Base-by-base conservation (phyloP, 2,329 filamentous ascomycete species). In the Paraphoma sp. region DNA sequence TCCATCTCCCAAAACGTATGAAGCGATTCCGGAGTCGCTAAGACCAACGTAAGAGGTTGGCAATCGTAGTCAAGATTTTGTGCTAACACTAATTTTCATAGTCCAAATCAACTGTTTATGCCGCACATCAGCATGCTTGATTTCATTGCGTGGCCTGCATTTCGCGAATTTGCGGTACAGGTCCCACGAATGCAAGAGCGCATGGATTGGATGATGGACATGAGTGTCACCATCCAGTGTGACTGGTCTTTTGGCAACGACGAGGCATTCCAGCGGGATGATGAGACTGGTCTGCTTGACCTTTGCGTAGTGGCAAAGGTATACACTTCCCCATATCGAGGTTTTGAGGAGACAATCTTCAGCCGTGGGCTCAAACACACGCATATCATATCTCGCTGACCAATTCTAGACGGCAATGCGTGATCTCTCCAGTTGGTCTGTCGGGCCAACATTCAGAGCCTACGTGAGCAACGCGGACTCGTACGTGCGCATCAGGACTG, bases 81-180 rank as follows among this genome's bases (percentile, higher is more conserved):
- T 41, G 29, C 52, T 52, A 16, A 50, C 42, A 18, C n/a, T 45
- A 33, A 4, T n/a, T 33, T 6, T 33, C 48, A 17, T 40, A 65
- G 63, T 2, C 67, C 65, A 6, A 69, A 69, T 28, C 67, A 69
- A 12, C 54, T 69, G 3, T 67, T 69, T 33, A 69, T 69, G 67
- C 63, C 65, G 1, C 67, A 69, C 30, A 69, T 67, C 51, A 65
- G 41, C 14, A 64, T 63, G 12, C 49, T 68, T 29, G 67, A 69
- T 30, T 68, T 60, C 29, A 46, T 69, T 18, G 48, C 59, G 12
- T 69, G 67, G 67, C 67, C 67, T 8, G 67, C 67, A 2, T 69
- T 69, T 17, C 65, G 67, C 11, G 67, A 69, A 45, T 60, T 65
- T 14, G 59, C 57, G 12, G 65, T 65, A 11, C 65, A 69, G 45